A percentile compares a stretch with the other conserved stretches of the same genome.
These are phyloP conservation scores for Ophiostoma triangulosporum DNA, from an alignment of 2,329 filamentous ascomycete species.

Conservation along the genomic window DNA sequence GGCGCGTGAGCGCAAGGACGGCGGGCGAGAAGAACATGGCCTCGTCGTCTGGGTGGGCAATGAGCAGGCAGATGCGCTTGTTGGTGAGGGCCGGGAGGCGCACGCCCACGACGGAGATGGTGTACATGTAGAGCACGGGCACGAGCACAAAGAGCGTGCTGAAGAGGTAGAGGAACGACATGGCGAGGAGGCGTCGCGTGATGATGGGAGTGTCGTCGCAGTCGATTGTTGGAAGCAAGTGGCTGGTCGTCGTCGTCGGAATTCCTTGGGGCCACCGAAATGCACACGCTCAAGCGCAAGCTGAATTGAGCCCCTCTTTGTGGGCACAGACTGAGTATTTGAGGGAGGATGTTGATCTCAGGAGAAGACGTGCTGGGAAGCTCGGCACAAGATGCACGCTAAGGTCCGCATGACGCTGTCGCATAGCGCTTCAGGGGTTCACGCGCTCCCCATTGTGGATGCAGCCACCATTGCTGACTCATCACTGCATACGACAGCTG, in stretches of 20 bases:
- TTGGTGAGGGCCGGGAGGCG: constrained; percentile 56
- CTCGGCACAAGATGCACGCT: background rate
- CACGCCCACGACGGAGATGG: constrained; percentile 30
- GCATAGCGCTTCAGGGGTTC: background rate
- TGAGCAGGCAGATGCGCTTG: constrained; percentile 82
- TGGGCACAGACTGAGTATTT: background rate
- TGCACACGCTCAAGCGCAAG: too few relatives aligned
- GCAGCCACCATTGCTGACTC: background rate
- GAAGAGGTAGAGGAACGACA: constrained; percentile 12
- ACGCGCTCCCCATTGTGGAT: constrained; percentile 3
- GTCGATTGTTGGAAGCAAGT: background rate
- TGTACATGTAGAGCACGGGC: constrained; percentile 40
- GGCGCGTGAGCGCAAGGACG: constrained; percentile 67
- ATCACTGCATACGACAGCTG: background rate
- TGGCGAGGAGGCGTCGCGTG: background rate
- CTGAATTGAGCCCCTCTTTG: background rate
- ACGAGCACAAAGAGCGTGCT: constrained; percentile 27
- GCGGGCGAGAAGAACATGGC: constrained; percentile 98
- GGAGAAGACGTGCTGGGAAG: background rate
- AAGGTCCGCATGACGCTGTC: constrained; percentile 1
- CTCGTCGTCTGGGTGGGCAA: constrained; percentile 96
- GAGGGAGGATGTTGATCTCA: background rate
- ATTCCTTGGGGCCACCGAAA: too few relatives aligned
- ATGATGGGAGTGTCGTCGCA: background rate
- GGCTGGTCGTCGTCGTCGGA: background rate